Base-by-base conservation (phyloP, 2,329 filamentous ascomycete genomes). In the Ophiostoma australiae region DNA sequence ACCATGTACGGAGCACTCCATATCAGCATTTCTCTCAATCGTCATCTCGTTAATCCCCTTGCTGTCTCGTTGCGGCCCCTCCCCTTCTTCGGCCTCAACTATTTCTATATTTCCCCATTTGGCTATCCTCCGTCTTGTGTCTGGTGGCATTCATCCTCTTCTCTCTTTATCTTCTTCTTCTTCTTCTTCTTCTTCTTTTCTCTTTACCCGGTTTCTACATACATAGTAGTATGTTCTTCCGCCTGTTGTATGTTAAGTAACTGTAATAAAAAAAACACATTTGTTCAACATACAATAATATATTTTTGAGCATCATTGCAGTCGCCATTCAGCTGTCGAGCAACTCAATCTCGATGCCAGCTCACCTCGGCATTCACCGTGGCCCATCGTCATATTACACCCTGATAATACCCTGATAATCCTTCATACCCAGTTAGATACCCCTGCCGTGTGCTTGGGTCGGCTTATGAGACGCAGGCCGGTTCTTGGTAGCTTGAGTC, bases 71-170 rank as follows among this genome's bases (percentile, higher is more conserved):
- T 63, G 58, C 58, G 15, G 27, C 58, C 27, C 58, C 27, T 63
- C 58, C 58, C 52, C n/a, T 58, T 58, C 58, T 63, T 31, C 13
- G 58, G 58, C 58, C 52, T 58, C n/a, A n/a, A 58, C 11, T 58
- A 27, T 58, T 33, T 63, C 58, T 63, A 17, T 63, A 33, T 63
- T 63, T 63, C 58, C 58, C 58, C 58, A 63, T 63, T 63, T 33
- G 58, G 58, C n/a, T 63, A 63, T 33, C 27, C 58, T 63, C 58
- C 58, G 58, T 58, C 52, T 58, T 58, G 44, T n/a, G 44, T 20
- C 6, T 48, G 17, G 44, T 48, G 41, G 17, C 20, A 15, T 48
- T 17, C 20, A 13, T 4, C 10, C 20, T 37, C 7, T 20, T 65
- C 33, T 23, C 35, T 37, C 33, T 8, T 66, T 39, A 27, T 23